These are phyloP conservation scores for Cladosporium colombiae DNA, from an alignment of 2,329 filamentous ascomycete species.

Conservation along the genomic window DNA sequence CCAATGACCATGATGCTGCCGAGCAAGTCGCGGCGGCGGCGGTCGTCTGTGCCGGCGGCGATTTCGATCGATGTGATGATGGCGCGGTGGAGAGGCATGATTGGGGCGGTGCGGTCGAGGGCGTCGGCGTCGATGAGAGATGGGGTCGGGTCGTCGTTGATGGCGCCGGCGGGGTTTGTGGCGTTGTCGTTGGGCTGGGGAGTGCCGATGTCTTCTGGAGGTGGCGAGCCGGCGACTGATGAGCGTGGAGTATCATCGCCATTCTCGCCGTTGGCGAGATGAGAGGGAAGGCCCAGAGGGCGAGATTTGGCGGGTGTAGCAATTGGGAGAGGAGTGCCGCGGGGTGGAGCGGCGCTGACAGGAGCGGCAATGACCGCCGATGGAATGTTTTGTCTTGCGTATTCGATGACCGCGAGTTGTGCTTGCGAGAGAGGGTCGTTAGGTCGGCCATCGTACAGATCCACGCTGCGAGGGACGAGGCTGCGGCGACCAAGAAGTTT, in stretches of 20 bases:
- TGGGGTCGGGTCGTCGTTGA: slow-evolving; percentile 44
- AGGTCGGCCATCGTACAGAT: slow-evolving; percentile 88
- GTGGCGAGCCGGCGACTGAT: slow-evolving; percentile 84
- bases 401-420: slow-evolving; percentile 67
- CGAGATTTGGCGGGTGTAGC: slow-evolving; percentile 34
- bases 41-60: slow-evolving; percentile 74
- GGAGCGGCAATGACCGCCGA: slow-evolving; percentile 42
- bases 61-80: slow-evolving; percentile 88
- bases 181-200: slow-evolving; percentile 54
- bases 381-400: slow-evolving; percentile 47
- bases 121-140: slow-evolving; percentile 56
- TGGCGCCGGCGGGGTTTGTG: slow-evolving; percentile 36
- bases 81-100: slow-evolving; percentile 82
- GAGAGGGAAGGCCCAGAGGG: slow-evolving; percentile 66
- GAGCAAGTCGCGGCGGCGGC: slow-evolving; percentile 86
- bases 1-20: slow-evolving; percentile 89
- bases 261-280: slow-evolving; percentile 67
- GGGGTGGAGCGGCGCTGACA: slow-evolving; percentile 48
- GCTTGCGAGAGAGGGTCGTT: slow-evolving; percentile 88
- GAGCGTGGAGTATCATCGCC: slow-evolving; percentile 76
- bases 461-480: slow-evolving; percentile 83
- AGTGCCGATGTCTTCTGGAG: slow-evolving; percentile 72
- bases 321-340: slow-evolving; percentile 30
- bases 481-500: slow-evolving; percentile 81
- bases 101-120: slow-evolving; percentile 77